Percentiles rank a stretch among this genome's conserved stretches.
These are phyloP conservation scores for Lizanozyma gosingica DNA, from an alignment of 1,139 yeast genomes.

Conservation along the genomic window DNA sequence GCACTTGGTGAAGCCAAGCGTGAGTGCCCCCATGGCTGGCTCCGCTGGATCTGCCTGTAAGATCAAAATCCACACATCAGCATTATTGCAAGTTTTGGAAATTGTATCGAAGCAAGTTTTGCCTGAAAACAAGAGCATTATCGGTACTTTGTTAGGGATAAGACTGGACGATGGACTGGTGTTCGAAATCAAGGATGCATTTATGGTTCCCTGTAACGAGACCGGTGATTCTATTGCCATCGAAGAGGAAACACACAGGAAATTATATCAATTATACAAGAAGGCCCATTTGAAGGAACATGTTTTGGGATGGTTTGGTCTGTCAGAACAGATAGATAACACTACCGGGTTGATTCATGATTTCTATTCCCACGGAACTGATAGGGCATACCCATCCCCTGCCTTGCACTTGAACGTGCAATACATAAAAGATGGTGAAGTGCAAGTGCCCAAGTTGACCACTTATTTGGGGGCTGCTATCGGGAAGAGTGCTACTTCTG, in stretches of 20 bases:
- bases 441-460: constrained; percentile 39
- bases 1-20: constrained; percentile 56
- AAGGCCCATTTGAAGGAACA: constrained; percentile 73
- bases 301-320: constrained; percentile 86
- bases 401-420: constrained; percentile 68
- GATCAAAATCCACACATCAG: constrained; percentile 57
- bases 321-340: constrained; percentile 55
- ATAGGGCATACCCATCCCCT: constrained; percentile 66
- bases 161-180: constrained; percentile 83
- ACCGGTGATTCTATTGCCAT: constrained; percentile 67
- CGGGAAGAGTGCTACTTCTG: constrained; percentile 23
- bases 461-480: constrained; percentile 66
- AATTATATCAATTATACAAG: constrained; percentile 65
- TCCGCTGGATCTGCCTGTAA: constrained; percentile 39
- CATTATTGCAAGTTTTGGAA: constrained; percentile 60
- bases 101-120: constrained; percentile 37
- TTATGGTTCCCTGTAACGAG: constrained; percentile 76
- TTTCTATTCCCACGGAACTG: constrained; percentile 63
- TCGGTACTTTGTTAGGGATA: constrained; percentile 76
- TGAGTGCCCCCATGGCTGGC: constrained; percentile 41
- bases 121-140: constrained; percentile 46
- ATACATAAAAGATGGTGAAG: constrained; percentile 29
- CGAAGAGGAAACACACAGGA: constrained; percentile 66
- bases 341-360: constrained; percentile 81
- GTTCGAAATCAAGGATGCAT: constrained; percentile 68